Evolutionary conservation across 192 early-diverging fungal genomes (phyloP).

Genomic region (Gryganskiella cystojenkinii): DNA sequence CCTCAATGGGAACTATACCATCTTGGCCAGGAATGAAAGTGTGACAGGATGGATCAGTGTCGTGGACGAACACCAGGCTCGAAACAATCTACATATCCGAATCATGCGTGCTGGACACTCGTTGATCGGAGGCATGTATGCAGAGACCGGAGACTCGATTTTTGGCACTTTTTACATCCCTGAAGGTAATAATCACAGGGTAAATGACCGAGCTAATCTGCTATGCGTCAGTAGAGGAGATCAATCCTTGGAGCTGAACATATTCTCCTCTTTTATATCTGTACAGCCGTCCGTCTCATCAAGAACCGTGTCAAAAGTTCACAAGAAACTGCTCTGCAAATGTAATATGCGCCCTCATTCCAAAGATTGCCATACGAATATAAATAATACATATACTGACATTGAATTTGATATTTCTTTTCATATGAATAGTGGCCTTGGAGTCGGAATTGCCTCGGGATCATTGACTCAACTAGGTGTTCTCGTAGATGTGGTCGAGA

Average conservation of each 20-base stretch:
- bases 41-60: conserved; percentile 86
- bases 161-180: conserved; percentile 88
- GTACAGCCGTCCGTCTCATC: conserved; percentile 42
- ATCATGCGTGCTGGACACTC: conserved; percentile 90
- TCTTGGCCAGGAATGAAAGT: conserved; percentile 81
- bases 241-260: not conserved
- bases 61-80: conserved; percentile 62
- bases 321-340: conserved; percentile 35
- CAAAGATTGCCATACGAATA: too few species aligned
- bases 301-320: conserved; percentile 35
- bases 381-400: too few species aligned
- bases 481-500: conserved; percentile 83
- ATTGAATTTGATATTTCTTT: too few species aligned
- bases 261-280: not conserved
- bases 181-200: conserved; percentile 65
- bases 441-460: conserved; percentile 80
- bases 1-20: conserved; percentile 36
- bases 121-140: conserved; percentile 86
- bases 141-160: conserved; percentile 71
- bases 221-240: not conserved
- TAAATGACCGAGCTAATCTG: too few species aligned
- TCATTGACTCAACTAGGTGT: conserved; percentile 70
- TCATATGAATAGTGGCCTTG: conserved; percentile 68
- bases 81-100: conserved; percentile 66
- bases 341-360: conserved; percentile 23